These are phyloP conservation scores for Ceratocystis destructans DNA, from an alignment of 2,329 filamentous ascomycete genomes.

Conservation along the genomic window DNA sequence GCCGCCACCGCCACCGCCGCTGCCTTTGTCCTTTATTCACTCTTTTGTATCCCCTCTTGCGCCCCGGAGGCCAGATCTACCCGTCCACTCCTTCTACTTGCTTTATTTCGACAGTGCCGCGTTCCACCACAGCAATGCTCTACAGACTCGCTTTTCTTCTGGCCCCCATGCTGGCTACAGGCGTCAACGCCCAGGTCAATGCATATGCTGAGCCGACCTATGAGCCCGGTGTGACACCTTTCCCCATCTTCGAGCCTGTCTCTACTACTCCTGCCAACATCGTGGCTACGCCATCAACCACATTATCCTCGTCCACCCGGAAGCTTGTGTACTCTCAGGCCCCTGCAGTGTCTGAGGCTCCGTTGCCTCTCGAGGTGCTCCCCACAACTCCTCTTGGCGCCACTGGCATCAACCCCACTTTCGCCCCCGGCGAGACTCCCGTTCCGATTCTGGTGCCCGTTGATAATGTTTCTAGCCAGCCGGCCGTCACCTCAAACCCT, in stretches of 20 bases:
- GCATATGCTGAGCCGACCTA: slow-evolving; percentile 14
- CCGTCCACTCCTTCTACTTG: neutral
- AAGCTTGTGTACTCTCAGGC: slow-evolving; percentile 1
- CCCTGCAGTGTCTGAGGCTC: neutral
- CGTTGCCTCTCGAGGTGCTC: neutral
- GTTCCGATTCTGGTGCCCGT: slow-evolving; percentile 14
- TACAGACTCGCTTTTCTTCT: slow-evolving; percentile 9
- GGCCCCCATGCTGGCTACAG: slow-evolving; percentile 9
- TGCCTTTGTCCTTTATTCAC: neutral
- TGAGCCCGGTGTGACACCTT: slow-evolving; percentile 12
- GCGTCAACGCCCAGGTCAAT: slow-evolving; percentile 1
- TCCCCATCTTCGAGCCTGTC: slow-evolving; percentile 17
- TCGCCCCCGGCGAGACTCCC: slow-evolving; percentile 12
- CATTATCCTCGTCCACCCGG: neutral
- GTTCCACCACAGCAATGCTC: slow-evolving; percentile 7
- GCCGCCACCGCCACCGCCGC: too few relatives aligned
- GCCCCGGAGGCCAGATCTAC: neutral
- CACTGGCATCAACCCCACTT: slow-evolving; percentile 5
- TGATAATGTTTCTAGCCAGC: neutral
- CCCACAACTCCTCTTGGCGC: neutral
- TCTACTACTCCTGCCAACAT: neutral
- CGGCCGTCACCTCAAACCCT: neutral
- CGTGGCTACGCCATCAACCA: slow-evolving; percentile 3
- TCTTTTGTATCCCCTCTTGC: slow-evolving; percentile 1
- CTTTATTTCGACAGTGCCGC: neutral